These are phyloP conservation scores for Brasenia schreberi DNA, from an alignment of 164 flowering plant genomes.

Conservation along the genomic window DNA sequence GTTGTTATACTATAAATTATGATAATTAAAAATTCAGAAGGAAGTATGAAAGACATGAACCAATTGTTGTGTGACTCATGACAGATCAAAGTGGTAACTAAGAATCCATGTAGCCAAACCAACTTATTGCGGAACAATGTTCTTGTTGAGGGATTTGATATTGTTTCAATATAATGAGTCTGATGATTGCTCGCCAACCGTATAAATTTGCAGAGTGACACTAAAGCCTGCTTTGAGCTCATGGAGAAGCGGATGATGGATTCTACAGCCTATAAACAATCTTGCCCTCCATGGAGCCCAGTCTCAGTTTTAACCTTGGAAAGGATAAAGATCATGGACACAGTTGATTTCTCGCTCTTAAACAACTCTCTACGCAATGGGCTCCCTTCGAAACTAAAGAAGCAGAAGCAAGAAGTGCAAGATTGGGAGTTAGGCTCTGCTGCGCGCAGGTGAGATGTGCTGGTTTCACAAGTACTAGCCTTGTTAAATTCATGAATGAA, in stretches of 20 bases:
- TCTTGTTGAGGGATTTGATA: neutral
- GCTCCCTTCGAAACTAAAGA: slow-evolving; percentile 11
- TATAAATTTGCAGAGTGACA: slow-evolving; percentile 19
- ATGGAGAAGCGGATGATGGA: slow-evolving; percentile 22
- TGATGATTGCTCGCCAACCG: neutral
- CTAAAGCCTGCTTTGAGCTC: slow-evolving; percentile 23
- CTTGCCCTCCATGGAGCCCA: slow-evolving; percentile 38
- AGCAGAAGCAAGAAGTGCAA: slow-evolving; percentile 12
- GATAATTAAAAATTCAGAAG: neutral
- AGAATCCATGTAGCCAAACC: too few species aligned
- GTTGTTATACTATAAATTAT: too few species aligned
- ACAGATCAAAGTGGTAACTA: too few species aligned
- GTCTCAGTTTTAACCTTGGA: slow-evolving; percentile 26
- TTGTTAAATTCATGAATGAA: too few species aligned
- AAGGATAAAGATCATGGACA: slow-evolving; percentile 6
- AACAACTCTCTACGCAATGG: neutral
- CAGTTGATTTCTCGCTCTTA: neutral
- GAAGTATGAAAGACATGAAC: neutral
- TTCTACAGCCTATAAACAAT: slow-evolving; percentile 5
- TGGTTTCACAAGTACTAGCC: neutral
- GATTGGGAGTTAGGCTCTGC: neutral
- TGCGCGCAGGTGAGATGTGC: neutral
- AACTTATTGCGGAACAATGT: neutral
- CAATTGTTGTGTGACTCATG: neutral
- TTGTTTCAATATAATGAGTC: neutral